Evolutionary conservation across 1,139 yeast genomes (phyloP), one percentile per base, ranked within the genome.

Genomic region (Suhomyces bolitotheri): DNA sequence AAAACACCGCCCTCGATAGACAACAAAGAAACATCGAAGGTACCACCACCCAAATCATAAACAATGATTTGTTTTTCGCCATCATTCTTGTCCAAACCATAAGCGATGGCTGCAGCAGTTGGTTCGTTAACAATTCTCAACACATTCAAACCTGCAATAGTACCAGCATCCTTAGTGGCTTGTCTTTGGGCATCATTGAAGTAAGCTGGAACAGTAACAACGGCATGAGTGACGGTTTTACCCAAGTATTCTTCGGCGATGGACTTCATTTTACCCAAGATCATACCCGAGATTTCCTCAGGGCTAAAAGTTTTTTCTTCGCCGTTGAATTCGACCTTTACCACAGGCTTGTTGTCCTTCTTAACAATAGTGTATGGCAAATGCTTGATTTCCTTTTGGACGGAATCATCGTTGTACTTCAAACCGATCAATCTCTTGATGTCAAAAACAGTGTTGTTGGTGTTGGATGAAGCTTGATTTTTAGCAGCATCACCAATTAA

Each of bases 141-240:
- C 41, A 90, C 95, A 56, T 86, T 88, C 60, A 90, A 78, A 53
- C 97, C 97, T 31, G 97, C 95, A 74, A 90, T 90, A 44, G 87
- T 77, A 73, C 97, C 97, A 37, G 97, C 97, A 65, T 89, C 97
- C 74, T 90, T 89, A 47, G 97, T 90, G 45, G 97, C 97, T 68
- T 90, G 97, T 75, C 97, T 84, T 73, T 90, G 97, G 41, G 97
- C 95, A 68, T 90, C 97, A 66, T 90, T 92, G 74, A 90, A 90
- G 71, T 90, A 90, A 39, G 97, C 97, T 39, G 97, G 97, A 40
- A 90, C 97, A 31, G 97, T 89, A 47, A 89, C 95, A 48, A 89
- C 97, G 25, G 96, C 96, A 55, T 89, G 94, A 38, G 94, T 85
- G 46, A 88, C 95, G 62, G 82, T 78, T 60, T 82, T 78, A 49